Conservation (phyloP, 169 alveolate genomes). For the Plasmodium knowlesi region DNA sequence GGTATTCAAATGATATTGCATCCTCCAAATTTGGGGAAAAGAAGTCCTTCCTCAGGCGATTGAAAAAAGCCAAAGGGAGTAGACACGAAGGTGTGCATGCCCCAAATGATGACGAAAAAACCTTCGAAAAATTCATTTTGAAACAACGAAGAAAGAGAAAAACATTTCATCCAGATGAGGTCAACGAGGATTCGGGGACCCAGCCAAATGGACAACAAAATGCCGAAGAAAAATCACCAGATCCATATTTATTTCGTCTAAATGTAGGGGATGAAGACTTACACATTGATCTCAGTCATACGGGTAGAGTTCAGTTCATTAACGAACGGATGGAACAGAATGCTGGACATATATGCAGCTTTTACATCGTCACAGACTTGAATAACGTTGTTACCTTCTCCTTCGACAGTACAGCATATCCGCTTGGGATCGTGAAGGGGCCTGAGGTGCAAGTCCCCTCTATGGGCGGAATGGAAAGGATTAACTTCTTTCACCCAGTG, state of each 20-base stretch:
- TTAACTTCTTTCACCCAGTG: conserved; percentile 20
- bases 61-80: background rate
- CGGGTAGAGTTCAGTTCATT: background rate
- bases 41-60: background rate
- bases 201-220: background rate
- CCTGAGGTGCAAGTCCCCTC: background rate
- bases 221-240: background rate
- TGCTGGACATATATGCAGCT: background rate
- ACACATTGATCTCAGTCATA: background rate
- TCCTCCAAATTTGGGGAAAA: background rate
- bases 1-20: background rate
- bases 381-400: conserved; percentile 7
- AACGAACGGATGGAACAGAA: conserved; percentile 25
- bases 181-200: background rate
- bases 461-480: background rate
- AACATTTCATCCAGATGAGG: background rate
- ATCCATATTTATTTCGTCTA: background rate
- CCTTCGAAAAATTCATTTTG: background rate
- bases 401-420: conserved; percentile 4
- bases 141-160: background rate
- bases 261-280: background rate
- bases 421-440: background rate
- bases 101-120: background rate
- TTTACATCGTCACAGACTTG: conserved; percentile 11
- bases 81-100: background rate